Evolutionary conservation across 2,329 filamentous ascomycete species (phyloP).

Genomic region (Neofusicoccum parvum): DNA sequence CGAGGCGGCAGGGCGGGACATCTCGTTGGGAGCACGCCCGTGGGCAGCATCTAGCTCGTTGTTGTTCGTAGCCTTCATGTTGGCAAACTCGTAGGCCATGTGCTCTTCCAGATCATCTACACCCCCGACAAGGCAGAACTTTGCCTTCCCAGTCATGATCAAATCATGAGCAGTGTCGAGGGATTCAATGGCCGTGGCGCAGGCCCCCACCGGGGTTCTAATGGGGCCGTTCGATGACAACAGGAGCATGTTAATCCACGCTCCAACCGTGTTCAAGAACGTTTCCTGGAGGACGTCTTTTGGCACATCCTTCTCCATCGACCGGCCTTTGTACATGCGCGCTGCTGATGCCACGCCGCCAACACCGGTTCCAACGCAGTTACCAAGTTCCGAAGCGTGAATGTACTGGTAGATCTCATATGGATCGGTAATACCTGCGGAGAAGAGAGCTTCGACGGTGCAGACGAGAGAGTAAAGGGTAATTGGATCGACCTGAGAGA

Average conservation of each 20-base stretch:
- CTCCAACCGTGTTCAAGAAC: constrained; percentile 39
- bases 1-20: constrained; percentile 38
- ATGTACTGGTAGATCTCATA: constrained; percentile 36
- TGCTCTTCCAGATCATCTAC: constrained; percentile 39
- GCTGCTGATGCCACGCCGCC: constrained; percentile 32
- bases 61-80: constrained; percentile 42
- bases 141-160: constrained; percentile 24
- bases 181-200: constrained; percentile 42
- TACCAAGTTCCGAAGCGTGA: constrained; percentile 41
- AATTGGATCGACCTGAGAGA: constrained; percentile 39
- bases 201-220: constrained; percentile 41
- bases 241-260: constrained; percentile 48
- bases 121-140: constrained; percentile 39
- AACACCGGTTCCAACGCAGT: constrained; percentile 37
- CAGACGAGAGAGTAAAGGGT: constrained; percentile 38
- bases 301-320: constrained; percentile 34
- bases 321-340: constrained; percentile 35
- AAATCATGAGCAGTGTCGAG: constrained; percentile 35
- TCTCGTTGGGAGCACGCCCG: constrained; percentile 34
- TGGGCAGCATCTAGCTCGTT: constrained; percentile 31
- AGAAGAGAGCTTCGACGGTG: constrained; percentile 37
- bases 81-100: constrained; percentile 35
- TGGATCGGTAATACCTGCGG: constrained; percentile 39
- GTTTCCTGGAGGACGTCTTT: constrained; percentile 41
- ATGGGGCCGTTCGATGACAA: constrained; percentile 38